phyloP scores from a whole-genome alignment of 768 basidiomycete species.

The Botryobasidium botryosum region DNA sequence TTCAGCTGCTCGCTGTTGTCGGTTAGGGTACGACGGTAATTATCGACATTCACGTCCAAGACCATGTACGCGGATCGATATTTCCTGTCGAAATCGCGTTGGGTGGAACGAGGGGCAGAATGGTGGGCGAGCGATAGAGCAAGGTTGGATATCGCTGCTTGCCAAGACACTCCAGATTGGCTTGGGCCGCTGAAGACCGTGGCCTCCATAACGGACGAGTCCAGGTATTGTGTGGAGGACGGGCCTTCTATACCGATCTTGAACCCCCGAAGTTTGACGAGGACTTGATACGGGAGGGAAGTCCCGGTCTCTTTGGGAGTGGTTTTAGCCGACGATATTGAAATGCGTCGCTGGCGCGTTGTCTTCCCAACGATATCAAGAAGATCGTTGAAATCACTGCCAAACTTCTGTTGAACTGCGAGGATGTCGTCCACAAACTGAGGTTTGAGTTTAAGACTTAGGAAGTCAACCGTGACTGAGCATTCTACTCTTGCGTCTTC shows the following conservation, averaged over 20 bases:
- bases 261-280: conserved; percentile 47
- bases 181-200: conserved; percentile 28
- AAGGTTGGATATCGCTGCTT: conserved; percentile 52
- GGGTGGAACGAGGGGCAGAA: conserved; percentile 21
- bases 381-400: conserved; percentile 74
- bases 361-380: conserved; percentile 46
- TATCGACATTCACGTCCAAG: conserved; percentile 42
- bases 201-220: conserved; percentile 59
- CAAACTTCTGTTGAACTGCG: conserved; percentile 75
- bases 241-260: conserved; percentile 60
- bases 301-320: background rate
- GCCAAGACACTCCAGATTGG: conserved; percentile 35
- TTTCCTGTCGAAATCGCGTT: conserved; percentile 34
- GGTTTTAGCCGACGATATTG: background rate
- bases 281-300: conserved; percentile 3
- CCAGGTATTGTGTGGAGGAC: conserved; percentile 54
- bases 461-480: conserved; percentile 45
- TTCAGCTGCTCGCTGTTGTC: conserved; percentile 24
- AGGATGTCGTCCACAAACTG: conserved; percentile 72
- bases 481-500: conserved; percentile 34
- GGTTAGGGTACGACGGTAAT: too few relatives aligned
- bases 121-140: conserved; percentile 70
- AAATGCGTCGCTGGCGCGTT: background rate
- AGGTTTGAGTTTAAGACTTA: conserved; percentile 60
- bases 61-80: conserved; percentile 71